Base-by-base conservation (phyloP, 179 eudicot species). In the Corrigiola litoralis region DNA sequence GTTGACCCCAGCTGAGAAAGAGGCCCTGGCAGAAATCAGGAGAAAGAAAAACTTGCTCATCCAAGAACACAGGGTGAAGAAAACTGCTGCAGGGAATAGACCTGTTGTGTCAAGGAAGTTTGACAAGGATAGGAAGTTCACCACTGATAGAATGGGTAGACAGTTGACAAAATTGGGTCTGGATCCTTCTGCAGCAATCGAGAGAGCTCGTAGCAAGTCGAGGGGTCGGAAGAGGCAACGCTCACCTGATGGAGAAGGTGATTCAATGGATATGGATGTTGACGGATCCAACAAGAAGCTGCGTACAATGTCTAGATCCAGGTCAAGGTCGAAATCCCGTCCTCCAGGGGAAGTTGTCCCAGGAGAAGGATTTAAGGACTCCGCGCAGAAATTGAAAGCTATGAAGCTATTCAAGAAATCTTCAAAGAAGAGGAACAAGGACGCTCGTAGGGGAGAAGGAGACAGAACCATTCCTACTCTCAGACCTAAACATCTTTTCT, bases 141-240 rank as follows among this genome's bases (percentile, higher is more conserved):
- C 90, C 16, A 51, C 92, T 17, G 57, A 74, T 41, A 87, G 98
- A 75, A 89, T 92, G 95, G 98, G 96, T 9, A 81, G 95, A 67
- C 88, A 92, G 45, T 67, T 92, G 31, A 68, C 86, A 11, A 47
- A 74, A n/a, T n/a, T 92, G 49, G 96, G 98, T n/a, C 66, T 92
- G 4, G 98, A 92, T 61, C 96, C 96, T 5, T 58, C 87, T 12
- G 62, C 70, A 46, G 98, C 92, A 3, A 80, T 90, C 9, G 61
- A 80, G 5, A 69, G 98, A 16, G 87, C 87, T 28, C 86, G 90
- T 13, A 90, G 98, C 74, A 75, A 69, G 57, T 85, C 95, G 14
- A 81, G 95, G 67, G 96, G 95, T 18, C 81, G 96, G 27, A 87
- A 87, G 86, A 79, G 96, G 77, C 81, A 87, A 48, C 86, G 95